Conservation (phyloP, 306 rosid species). For the Quercus parvula region DNA sequence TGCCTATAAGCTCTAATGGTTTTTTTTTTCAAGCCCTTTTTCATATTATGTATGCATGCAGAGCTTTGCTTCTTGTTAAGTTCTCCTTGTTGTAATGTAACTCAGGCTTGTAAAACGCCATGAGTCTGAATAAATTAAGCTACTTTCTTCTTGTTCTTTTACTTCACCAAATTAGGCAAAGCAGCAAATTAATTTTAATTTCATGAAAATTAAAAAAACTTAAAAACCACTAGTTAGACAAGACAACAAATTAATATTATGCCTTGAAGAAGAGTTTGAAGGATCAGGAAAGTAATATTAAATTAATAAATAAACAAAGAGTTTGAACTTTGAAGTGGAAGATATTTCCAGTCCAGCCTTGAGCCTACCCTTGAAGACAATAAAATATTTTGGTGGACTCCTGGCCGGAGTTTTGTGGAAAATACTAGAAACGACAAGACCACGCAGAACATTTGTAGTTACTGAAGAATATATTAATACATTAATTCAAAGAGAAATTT, state of each 20-base stretch:
- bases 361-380: neutral
- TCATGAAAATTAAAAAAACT: neutral
- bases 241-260: neutral
- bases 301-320: neutral
- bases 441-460: neutral
- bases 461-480: too few relatives aligned
- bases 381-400: neutral
- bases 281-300: neutral
- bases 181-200: neutral
- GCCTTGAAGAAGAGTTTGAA: neutral
- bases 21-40: neutral
- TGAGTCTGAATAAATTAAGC: neutral
- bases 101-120: too few relatives aligned
- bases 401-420: neutral
- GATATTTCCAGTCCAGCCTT: neutral
- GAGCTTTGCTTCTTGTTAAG: neutral
- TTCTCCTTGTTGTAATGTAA: neutral
- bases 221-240: neutral
- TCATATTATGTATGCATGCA: neutral
- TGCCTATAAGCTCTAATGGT: conserved; percentile 9
- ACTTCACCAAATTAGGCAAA: neutral
- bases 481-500: too few relatives aligned
- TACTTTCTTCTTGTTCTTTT: neutral
- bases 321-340: neutral
- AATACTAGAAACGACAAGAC: conserved; percentile 18